Base-by-base conservation (phyloP, 495 filamentous ascomycete species). In the Neurospora sp. region DNA sequence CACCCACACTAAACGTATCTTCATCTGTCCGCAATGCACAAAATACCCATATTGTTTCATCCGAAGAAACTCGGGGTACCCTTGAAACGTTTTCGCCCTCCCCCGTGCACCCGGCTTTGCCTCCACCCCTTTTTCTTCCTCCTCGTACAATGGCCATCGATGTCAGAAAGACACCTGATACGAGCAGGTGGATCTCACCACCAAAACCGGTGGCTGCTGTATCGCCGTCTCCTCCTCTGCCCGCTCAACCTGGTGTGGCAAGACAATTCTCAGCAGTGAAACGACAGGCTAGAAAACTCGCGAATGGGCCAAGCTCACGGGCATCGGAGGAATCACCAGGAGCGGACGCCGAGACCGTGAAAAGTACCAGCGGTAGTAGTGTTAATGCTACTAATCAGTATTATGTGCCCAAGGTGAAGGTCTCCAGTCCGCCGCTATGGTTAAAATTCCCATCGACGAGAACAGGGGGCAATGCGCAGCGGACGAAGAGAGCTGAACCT, bases 401-500 rank as follows among this genome's bases (percentile, higher is more conserved):
- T 8, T 27, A 22, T 61, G 31, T 75, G 40, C 80, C 75, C n/a
- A 80, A 71, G 74, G 47, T 75, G 12, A 74, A 74, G 37, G 73
- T 80, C 1, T 75, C 79, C 12, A 82, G 81, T 74, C 80, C 82
- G 35, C 80, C 82, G 22, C 31, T 73, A 41, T 83, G 81, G 81
- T 37, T 83, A 9, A 81, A 74, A 42, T 41, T 71, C 22, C 78
- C 81, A 1, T 74, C 76, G 4, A 80, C 72, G 47, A 76, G 73
- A 70, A 74, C 78, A 41, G 81, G 77, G 3, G 77, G 74, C 68
- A 73, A 65, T 65, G 6, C 27, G 14, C 12, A 65, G 14, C 53
- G 12, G 53, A 18, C 27, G 14, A 65, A 18, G 53, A 27, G 53
- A 37, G 4, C 12, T 27, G 7, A 16, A 65, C 53, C 53, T 65